phyloP scores from a whole-genome alignment of 768 basidiomycete species.

The Coprinellus micaceus region DNA sequence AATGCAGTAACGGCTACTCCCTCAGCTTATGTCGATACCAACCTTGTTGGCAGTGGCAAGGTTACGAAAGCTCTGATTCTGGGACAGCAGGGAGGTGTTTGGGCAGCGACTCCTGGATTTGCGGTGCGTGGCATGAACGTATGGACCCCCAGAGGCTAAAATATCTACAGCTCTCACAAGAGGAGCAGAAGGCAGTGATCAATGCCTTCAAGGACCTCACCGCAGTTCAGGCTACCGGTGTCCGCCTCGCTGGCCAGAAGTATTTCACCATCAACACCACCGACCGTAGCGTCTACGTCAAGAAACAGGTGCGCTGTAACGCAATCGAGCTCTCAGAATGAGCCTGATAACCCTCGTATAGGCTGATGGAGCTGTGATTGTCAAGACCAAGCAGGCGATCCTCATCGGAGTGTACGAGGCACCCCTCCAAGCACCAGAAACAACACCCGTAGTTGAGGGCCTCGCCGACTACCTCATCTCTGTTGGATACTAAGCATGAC shows the following conservation, averaged over 20 bases:
- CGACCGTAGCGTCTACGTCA: conserved; percentile 60
- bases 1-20: conserved; percentile 1
- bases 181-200: conserved; percentile 58
- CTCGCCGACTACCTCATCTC: conserved; percentile 77
- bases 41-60: conserved; percentile 72
- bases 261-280: conserved; percentile 61
- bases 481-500: conserved; percentile 44
- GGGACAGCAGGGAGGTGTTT: conserved; percentile 71
- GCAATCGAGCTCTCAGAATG: background rate
- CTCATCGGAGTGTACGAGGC: conserved; percentile 71
- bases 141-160: background rate
- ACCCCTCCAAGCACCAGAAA: conserved; percentile 65
- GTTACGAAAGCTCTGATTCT: conserved; percentile 75
- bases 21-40: conserved; percentile 76
- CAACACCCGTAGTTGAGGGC: conserved; percentile 57
- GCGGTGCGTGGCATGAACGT: conserved; percentile 36
- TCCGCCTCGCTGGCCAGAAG: conserved; percentile 67
- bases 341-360: conserved; percentile 24
- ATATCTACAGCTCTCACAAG: conserved; percentile 47
- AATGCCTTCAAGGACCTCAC: conserved; percentile 41
- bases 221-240: conserved; percentile 49
- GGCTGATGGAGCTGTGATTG: conserved; percentile 71
- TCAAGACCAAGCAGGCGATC: conserved; percentile 83
- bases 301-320: conserved; percentile 66
- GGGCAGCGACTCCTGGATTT: conserved; percentile 64